Base-by-base conservation (phyloP, 495 filamentous ascomycete species). In the Penicillium nucicola region DNA sequence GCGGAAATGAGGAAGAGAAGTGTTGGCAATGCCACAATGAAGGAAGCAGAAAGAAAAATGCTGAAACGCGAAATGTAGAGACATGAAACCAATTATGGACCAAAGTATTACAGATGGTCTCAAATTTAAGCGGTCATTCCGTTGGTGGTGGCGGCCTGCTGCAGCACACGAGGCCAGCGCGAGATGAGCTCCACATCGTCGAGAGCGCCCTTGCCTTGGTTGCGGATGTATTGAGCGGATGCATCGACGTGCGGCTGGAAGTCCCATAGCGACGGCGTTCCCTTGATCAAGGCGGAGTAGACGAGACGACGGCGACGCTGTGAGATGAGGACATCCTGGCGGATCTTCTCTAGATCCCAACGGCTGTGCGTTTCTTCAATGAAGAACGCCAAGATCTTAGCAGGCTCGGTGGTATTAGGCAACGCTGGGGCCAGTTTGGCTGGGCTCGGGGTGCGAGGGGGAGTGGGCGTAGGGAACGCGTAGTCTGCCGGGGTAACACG, bases 331-430 rank as follows among this genome's bases (percentile, higher is more conserved):
- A 92, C 89, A 22, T 86, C 77, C 32, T 77, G 57, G 14, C 82
- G 85, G 55, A 96, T 90, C 31, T 67, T 66, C 31, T 82, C 76
- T 56, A 95, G 80, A 48, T 95, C 79, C 90, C 90, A 96, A 37
- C 82, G 81, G 14, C 69, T 65, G 38, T 75, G 64, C 7, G 84
- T 83, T 63, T 93, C 88, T 10, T 73, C 70, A 36, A 80, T 66
- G 65, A 95, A 93, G 38, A 70, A 75, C 3, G 77, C 75, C 66
- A 61, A 78, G 42, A 67, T 60, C 45, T 67, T 71, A 52, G 38
- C 71, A 40, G 67, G 77, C 58, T 72, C 76, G 32, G 60, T 78
- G 61, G 66, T 71, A 3, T 64, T 50, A 6, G 71, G 73, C 17
- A 74, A 19, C 5, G 60, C 52, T 4, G 64, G 48, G 1, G 69